Conservation (phyloP, 2,329 filamentous ascomycete species). For the Thermoascus crustaceus region DNA sequence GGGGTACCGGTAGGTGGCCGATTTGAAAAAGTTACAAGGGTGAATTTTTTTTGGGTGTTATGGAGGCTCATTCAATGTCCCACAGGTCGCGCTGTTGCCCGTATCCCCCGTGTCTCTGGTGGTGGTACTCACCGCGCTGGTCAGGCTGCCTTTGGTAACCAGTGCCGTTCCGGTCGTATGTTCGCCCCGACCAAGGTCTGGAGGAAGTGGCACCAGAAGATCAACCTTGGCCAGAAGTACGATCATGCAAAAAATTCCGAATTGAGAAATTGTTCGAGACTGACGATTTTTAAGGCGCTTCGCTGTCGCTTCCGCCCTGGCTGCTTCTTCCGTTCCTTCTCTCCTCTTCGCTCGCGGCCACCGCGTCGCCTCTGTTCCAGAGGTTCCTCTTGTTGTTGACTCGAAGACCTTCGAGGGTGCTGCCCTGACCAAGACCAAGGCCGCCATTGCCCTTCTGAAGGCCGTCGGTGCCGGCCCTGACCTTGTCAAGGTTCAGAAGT, state of each 20-base stretch:
- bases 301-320: slow-evolving; percentile 92
- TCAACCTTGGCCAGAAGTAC: slow-evolving; percentile 97
- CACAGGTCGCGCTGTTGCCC: slow-evolving; percentile 92
- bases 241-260: slow-evolving; percentile 17
- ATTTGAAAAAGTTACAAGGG: slow-evolving; percentile 17
- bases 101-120: slow-evolving; percentile 99
- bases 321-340: slow-evolving; percentile 88
- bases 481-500: slow-evolving; percentile 90
- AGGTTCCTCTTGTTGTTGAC: slow-evolving; percentile 95
- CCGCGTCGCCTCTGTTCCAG: slow-evolving; percentile 82
- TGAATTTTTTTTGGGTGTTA: slow-evolving; percentile 7
- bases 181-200: slow-evolving; percentile 99
- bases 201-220: slow-evolving; percentile 99
- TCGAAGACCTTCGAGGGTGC: slow-evolving; percentile 76
- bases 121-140: slow-evolving; percentile 99
- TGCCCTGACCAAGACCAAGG: slow-evolving; percentile 78
- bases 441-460: slow-evolving; percentile 78
- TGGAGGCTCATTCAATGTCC: slow-evolving; percentile 9
- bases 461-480: slow-evolving; percentile 84
- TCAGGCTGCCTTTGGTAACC: slow-evolving; percentile 99
- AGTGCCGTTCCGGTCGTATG: slow-evolving; percentile 99
- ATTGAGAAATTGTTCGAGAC: slow-evolving; percentile 2
- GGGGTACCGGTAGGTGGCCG: slow-evolving; percentile 83
- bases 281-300: slow-evolving; percentile 60
- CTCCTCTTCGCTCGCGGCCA: slow-evolving; percentile 96